Base-by-base conservation (phyloP, 768 basidiomycete genomes). In the Peribolospora baueri region DNA sequence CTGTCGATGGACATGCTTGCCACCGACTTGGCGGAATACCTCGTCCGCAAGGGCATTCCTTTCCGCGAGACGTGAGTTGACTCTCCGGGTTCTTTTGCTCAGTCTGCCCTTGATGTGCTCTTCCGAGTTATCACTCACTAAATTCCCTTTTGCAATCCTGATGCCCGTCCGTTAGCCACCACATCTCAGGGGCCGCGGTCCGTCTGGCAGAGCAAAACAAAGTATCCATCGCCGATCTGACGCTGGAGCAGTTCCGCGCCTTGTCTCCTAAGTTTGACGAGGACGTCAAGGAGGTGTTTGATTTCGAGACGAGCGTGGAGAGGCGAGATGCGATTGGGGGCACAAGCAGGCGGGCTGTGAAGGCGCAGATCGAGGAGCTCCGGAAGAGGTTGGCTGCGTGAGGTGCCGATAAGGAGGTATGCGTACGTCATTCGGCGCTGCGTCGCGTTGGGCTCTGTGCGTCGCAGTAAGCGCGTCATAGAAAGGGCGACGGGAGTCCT, bases 11-110 rank as follows among this genome's bases (percentile, higher is more conserved):
- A 98, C 67, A 84, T 97, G 57, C 80, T 98, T 51, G 93, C 93
- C 4, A 98, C 93, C n/a, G 93, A 98, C 64, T 70, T 98, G 38
- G 93, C 93, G 7, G 91, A 98, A 66, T 97, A 98, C 68, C 82
- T 98, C 46, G 93, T 98, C 58, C 82, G 90, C 62, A 95, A 93
- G 74, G 91, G 93, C 60, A 91, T 93, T 68, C 61, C 83, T 74
- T 4, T 51, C 57, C 48, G 25, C 51, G 43, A 55, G 38, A n/a
- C 46, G 37, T 50, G n/a, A 8, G 45, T 52, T 51, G 46, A n/a
- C 7, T 39, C 14, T 38, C 45, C 25, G 6, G 9, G 48, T 11
- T 49, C 11, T 0, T 3, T 42, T 25, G 37, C 8, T 38, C 42
- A 37, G 46, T 45, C 52, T 47, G 6, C 36, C 47, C 3, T 40